These are phyloP conservation scores for Trichoderma koningiopsis DNA, from an alignment of 2,329 filamentous ascomycete genomes.

Conservation along the genomic window DNA sequence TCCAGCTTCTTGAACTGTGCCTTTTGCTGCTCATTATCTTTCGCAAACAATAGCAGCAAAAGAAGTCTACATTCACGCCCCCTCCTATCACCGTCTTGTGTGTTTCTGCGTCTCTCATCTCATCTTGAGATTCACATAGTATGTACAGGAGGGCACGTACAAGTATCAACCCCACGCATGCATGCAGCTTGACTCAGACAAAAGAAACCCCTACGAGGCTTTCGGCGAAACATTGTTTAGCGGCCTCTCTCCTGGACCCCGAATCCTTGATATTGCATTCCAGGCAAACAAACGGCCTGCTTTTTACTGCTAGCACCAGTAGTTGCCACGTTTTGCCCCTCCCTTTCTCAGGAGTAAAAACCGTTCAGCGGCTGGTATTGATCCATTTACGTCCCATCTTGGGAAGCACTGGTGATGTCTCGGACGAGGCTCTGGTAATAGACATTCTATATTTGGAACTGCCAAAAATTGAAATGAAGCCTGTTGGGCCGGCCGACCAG, in stretches of 20 bases:
- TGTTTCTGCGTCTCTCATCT: neutral
- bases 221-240: conserved; percentile 18
- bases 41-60: neutral
- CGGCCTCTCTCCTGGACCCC: neutral
- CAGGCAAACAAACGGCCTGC: neutral
- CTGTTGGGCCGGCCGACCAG: neutral
- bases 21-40: neutral
- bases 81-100: neutral
- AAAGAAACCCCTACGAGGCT: neutral
- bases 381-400: neutral
- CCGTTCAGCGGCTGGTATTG: neutral
- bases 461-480: neutral
- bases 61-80: neutral
- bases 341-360: neutral
- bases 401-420: neutral
- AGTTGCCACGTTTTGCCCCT: conserved; percentile 2
- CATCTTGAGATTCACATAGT: neutral
- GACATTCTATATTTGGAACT: neutral
- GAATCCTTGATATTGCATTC: conserved; percentile 15
- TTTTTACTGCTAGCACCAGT: neutral
- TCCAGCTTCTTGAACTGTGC: neutral
- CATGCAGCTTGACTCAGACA: neutral
- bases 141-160: neutral
- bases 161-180: conserved; percentile 10
- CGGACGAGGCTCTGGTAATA: neutral